phyloP scores from a whole-genome alignment of 2,329 filamentous ascomycete genomes.

The Penicillium fuscoglaucum region DNA sequence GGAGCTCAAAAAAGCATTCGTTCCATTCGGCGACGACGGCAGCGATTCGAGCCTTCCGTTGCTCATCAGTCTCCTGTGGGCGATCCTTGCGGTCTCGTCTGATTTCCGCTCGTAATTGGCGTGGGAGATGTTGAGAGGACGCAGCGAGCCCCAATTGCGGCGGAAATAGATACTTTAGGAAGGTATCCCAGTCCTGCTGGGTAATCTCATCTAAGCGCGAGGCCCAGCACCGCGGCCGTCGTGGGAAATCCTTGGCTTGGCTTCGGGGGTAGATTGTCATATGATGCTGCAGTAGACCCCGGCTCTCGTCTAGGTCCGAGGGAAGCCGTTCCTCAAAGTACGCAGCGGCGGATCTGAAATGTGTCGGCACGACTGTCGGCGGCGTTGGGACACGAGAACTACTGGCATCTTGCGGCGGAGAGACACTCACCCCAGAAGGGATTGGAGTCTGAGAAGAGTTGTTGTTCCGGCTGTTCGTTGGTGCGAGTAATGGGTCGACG shows the following conservation, averaged over 20 bases:
- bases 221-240: slow-evolving; percentile 45
- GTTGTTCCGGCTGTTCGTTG: slow-evolving; percentile 24
- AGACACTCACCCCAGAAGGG: slow-evolving; percentile 22
- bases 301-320: slow-evolving; percentile 24
- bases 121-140: slow-evolving; percentile 38
- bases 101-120: slow-evolving; percentile 43
- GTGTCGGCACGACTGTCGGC: slow-evolving; percentile 23
- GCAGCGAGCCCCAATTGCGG: slow-evolving; percentile 40
- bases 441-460: slow-evolving; percentile 16
- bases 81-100: slow-evolving; percentile 45
- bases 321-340: slow-evolving; percentile 43
- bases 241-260: slow-evolving; percentile 44
- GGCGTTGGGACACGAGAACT: slow-evolving; percentile 19
- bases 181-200: slow-evolving; percentile 48
- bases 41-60: slow-evolving; percentile 39
- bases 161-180: slow-evolving; percentile 45
- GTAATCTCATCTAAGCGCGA: slow-evolving; percentile 35
- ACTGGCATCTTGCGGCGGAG: slow-evolving; percentile 16
- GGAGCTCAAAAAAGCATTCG: slow-evolving; percentile 42
- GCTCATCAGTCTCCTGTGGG: slow-evolving; percentile 44
- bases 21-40: slow-evolving; percentile 48
- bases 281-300: slow-evolving; percentile 36
- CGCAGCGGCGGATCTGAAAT: slow-evolving; percentile 39
- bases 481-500: slow-evolving; percentile 38
- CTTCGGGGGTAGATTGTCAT: slow-evolving; percentile 44